These are phyloP conservation scores for Aeschynomene evenia DNA, from an alignment of 306 rosid genomes.

Conservation along the genomic window DNA sequence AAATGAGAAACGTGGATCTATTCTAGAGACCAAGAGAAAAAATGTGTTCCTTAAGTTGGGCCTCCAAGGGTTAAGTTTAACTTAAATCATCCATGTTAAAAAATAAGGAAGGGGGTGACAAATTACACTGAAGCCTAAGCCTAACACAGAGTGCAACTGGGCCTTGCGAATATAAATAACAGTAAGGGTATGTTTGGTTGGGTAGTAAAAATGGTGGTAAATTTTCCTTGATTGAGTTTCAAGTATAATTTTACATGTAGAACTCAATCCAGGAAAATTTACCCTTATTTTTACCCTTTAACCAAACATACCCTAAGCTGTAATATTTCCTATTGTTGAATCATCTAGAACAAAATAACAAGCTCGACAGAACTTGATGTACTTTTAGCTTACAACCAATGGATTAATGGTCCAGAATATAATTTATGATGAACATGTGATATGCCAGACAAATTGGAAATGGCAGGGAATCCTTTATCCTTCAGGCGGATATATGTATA, in stretches of 20 bases:
- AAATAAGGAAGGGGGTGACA: background rate
- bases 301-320: too few species aligned
- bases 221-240: too few species aligned
- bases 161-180: background rate
- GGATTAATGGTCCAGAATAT: background rate
- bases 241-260: too few species aligned
- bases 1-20: background rate
- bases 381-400: conserved; percentile 6
- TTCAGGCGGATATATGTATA: background rate
- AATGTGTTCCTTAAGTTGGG: background rate
- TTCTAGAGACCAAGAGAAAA: background rate
- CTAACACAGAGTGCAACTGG: background rate
- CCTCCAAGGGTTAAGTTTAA: background rate
- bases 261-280: too few species aligned
- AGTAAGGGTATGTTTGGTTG: too few species aligned
- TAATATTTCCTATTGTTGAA: background rate
- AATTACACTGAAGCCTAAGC: conserved; percentile 9
- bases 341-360: background rate
- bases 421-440: background rate
- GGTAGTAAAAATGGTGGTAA: too few species aligned
- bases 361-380: background rate
- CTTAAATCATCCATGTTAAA: background rate
- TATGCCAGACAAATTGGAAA: conserved; percentile 1
- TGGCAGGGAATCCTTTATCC: background rate
- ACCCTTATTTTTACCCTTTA: too few species aligned